Base-by-base conservation (phyloP, 2,329 filamentous ascomycete species). In the Colletotrichum salicis region DNA sequence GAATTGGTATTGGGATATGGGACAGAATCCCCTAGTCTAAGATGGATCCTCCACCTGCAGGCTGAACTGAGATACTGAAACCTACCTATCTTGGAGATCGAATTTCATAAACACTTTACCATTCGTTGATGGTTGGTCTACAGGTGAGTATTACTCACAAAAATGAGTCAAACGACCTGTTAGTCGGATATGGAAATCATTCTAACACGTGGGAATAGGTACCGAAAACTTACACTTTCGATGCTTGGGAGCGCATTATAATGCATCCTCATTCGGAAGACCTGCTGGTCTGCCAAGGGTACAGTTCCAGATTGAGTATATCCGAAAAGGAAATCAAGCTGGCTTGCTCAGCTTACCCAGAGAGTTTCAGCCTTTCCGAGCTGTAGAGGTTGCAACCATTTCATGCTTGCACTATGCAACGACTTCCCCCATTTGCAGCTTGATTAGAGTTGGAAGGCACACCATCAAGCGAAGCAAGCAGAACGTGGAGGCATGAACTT, bases 361-460 rank as follows among this genome's bases (percentile, higher is more conserved):
- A 41, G 15, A 15, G 57, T 24, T 62, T 54, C 33, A 6, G 12
- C n/a, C 12, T 13, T 41, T 45, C n/a, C 52, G 11, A 37, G 27
- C 4, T 29, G 22, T 35, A 27, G 55, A 7, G 52, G 35, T 57
- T 63, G 41, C 19, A 67, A 58, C 24, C 52, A 35, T 33, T n/a
- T 22, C 33, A n/a, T 8, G 37, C 29, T 41, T 58, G 41, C 41
- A 57, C 35, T 27, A 56, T 54, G 27, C 59, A 29, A 33, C 33
- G 37, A 8, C 12, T 54, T 15, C 13, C 15, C 37, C 15, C 22
- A 22, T 13, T 29, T 31, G 37, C 22, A n/a, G 55, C 22, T 13
- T 27, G 15, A 54, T 65, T 66, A 54, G 33, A 70, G 67, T 65
- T 70, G 33, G 13, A 13, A 29, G 56, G 63, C 63, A 70, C 68